Conservation (phyloP, 2,329 filamentous ascomycete species). For the Cordyceps sp. region DNA sequence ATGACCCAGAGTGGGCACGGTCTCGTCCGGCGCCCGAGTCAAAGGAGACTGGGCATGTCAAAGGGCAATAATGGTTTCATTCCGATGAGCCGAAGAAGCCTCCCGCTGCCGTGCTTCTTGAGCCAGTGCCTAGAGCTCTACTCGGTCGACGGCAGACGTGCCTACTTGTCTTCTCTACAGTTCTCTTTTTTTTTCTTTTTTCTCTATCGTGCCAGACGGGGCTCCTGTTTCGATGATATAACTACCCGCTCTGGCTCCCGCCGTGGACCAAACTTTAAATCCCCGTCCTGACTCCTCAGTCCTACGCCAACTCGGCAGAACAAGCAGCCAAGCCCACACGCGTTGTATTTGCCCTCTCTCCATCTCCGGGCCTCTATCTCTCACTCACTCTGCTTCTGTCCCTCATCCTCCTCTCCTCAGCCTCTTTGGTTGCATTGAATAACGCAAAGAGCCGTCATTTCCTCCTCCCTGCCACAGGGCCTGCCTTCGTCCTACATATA, state of each 20-base stretch:
- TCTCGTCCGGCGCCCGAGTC: slow-evolving; percentile 4
- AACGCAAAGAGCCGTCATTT: background rate
- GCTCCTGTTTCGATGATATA: background rate
- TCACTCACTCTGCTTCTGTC: background rate
- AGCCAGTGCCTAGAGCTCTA: too few species aligned
- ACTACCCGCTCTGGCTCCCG: too few species aligned
- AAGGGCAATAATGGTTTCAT: background rate
- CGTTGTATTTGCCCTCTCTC: too few species aligned
- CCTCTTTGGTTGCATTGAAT: background rate
- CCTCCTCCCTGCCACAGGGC: background rate
- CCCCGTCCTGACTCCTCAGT: too few species aligned
- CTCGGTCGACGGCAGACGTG: too few species aligned
- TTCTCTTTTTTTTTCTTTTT: background rate
- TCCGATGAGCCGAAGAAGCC: background rate
- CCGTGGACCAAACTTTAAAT: too few species aligned
- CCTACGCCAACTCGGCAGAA: too few species aligned
- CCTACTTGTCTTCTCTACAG: too few species aligned
- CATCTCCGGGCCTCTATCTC: too few species aligned
- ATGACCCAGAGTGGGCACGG: slow-evolving; percentile 6
- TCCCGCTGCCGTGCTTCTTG: background rate
- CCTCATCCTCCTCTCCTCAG: background rate
- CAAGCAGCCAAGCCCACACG: too few species aligned
- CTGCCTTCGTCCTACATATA: too few species aligned
- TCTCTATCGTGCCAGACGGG: too few species aligned
- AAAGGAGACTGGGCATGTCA: slow-evolving; percentile 1